Evolutionary conservation across 352 stramenopile species (phyloP), one percentile per base, ranked within the genome.

Genomic region (Globisporangium carolinianum): DNA sequence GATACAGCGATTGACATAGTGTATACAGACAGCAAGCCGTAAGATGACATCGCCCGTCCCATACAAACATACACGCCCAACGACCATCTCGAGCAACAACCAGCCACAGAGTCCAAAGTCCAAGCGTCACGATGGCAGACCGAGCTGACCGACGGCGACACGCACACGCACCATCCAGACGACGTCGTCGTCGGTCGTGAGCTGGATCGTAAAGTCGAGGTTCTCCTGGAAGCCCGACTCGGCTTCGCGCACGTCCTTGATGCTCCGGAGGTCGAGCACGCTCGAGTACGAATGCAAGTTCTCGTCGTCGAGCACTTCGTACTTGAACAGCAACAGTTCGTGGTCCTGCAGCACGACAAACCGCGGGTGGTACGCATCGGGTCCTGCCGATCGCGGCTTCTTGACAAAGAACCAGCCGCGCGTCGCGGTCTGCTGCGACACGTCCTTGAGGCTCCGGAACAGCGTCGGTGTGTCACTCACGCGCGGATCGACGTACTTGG

Each of bases 391-490:
- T 0, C 72, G 69, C 10, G 86, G 82, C 17, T 86, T 83, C 60
- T 91, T 92, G 2, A 94, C 72, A 49, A 91, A 91, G 46, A 95
- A 94, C 86, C 86, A 95, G 6, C 86, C 83, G 51, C 80, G 75
- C 6, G 72, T 80, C 8, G 77, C 81, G 0, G 73, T 78, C 52
- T 87, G 86, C 9, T 71, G 55, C 18, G 75, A 84, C 9, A 90
- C 80, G 56, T 93, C 83, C 55, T 91, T 94, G 15, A 94, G 51
- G 55, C 79, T 90, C 24, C 78, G 83, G 53, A 81, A 87, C 18
- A 94, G 49, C 3, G 70, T 70, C 1, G 78, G 76, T 0, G 68
- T 77, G 18, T 68, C 60, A 14, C 71, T 51, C 1, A 90, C 69
- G 8, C 78, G 72, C 1, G 83, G 68, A 36, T 93, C 83, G 5